Evolutionary conservation across 1,284 basidiomycete species (phyloP).

Genomic region (Puccinia polysora): DNA sequence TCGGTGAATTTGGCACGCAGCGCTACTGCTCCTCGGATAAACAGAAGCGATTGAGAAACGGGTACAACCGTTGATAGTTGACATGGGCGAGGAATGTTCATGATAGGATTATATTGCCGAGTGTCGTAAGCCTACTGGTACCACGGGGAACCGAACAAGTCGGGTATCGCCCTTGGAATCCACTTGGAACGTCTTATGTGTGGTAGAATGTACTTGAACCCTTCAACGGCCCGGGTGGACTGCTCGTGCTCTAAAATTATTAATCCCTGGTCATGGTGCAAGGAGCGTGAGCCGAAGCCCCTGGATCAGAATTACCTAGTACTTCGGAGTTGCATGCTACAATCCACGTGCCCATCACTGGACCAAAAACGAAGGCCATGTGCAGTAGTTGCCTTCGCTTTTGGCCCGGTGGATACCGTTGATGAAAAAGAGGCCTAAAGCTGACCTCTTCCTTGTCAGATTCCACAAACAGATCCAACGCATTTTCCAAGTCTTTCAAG

Average conservation of each 20-base stretch:
- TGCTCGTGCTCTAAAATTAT: conserved; percentile 79
- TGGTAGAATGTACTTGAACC: conserved; percentile 67
- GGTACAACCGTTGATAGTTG: too few relatives aligned
- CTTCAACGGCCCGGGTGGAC: conserved; percentile 60
- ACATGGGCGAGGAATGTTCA: too few relatives aligned
- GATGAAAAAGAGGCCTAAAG: neutral
- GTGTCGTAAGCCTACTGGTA: too few relatives aligned
- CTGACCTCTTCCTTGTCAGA: conserved; percentile 57
- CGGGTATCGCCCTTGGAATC: conserved; percentile 58
- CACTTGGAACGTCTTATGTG: conserved; percentile 64
- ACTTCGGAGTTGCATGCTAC: neutral
- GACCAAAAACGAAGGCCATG: too few relatives aligned
- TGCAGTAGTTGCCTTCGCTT: too few relatives aligned
- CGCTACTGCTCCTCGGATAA: too few relatives aligned
- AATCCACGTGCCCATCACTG: too few relatives aligned
- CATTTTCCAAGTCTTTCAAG: neutral
- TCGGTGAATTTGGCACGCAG: too few relatives aligned
- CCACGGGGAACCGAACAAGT: conserved; percentile 8
- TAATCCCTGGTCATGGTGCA: conserved; percentile 58
- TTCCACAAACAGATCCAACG: neutral
- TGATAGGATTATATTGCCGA: too few relatives aligned
- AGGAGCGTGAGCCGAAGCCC: neutral
- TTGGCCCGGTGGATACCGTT: too few relatives aligned
- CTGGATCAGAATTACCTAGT: neutral
- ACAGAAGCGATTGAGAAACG: too few relatives aligned